Percentiles rank a stretch among this genome's conserved stretches.
These are phyloP conservation scores for Fusarium ramigenum DNA, from an alignment of 2,329 filamentous ascomycete species.

Conservation along the genomic window DNA sequence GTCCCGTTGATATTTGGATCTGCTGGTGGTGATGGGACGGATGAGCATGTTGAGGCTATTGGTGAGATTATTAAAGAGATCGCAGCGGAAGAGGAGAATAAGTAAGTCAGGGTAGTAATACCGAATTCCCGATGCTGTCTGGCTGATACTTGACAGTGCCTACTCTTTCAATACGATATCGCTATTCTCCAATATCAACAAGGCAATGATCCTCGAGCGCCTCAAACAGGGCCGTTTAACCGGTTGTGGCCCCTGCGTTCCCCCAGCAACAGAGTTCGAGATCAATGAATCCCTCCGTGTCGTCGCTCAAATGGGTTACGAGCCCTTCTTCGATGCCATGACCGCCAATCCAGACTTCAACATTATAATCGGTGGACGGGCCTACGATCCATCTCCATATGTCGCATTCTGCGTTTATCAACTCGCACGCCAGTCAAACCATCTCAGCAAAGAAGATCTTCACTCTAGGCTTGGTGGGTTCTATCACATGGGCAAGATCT, in stretches of 20 bases:
- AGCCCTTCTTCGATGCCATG: conserved; percentile 57
- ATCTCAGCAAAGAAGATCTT: not conserved
- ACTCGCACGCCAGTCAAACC: conserved; percentile 3
- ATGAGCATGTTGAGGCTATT: conserved; percentile 54
- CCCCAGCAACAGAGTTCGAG: conserved; percentile 49
- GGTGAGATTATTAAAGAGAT: conserved; percentile 49
- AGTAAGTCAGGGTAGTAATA: not conserved
- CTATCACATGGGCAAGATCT: conserved; percentile 63
- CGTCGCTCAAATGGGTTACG: conserved; percentile 58
- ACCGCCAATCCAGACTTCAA: conserved; percentile 52
- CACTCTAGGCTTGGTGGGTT: conserved; percentile 47
- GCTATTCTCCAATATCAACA: conserved; percentile 53
- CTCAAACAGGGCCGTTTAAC: conserved; percentile 44
- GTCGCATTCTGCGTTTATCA: conserved; percentile 45
- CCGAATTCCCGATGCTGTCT: accelerated
- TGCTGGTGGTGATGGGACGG: conserved; percentile 58
- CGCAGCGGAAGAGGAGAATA: conserved; percentile 3
- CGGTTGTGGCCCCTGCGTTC: conserved; percentile 54
- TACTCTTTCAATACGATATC: conserved; percentile 47
- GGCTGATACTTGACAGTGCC: conserved; percentile 1
- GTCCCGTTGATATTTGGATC: conserved; percentile 56
- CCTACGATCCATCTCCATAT: conserved; percentile 54
- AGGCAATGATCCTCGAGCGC: conserved; percentile 44
- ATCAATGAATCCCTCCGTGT: conserved; percentile 51
- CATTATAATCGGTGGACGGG: conserved; percentile 58